Percentiles rank a stretch among this genome's conserved stretches.
These are phyloP conservation scores for Ananas comosus DNA, from an alignment of 176 grass and related monocot genomes.

Conservation along the genomic window DNA sequence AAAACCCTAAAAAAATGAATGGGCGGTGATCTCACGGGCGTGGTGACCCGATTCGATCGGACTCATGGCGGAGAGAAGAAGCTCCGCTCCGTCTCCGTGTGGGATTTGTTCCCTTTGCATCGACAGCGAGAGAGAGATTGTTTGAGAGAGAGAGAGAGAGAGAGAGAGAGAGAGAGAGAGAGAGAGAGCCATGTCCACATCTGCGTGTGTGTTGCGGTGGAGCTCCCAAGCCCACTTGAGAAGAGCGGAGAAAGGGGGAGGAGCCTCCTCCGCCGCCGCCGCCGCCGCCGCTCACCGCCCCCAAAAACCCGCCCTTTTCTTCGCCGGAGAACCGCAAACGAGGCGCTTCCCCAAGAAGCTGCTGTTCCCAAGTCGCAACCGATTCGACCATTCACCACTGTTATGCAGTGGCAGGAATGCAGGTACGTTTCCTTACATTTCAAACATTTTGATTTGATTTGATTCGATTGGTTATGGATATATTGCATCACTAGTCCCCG, in stretches of 20 bases:
- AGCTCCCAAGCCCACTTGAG: not conserved
- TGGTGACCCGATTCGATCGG: too few relatives aligned
- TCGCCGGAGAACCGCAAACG: not conserved
- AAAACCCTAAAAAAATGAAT: too few relatives aligned
- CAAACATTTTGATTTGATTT: too few relatives aligned
- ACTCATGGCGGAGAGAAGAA: too few relatives aligned
- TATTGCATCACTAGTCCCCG: too few relatives aligned
- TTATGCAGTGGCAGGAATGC: slow-evolving; percentile 54
- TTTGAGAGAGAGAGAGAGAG: not conserved
- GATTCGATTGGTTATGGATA: too few relatives aligned
- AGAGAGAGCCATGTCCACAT: not conserved
- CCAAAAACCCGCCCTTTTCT: not conserved
- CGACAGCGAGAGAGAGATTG: not conserved
- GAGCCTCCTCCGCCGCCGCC: too few relatives aligned
- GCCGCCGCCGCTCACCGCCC: not conserved
- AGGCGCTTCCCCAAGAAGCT: slow-evolving; percentile 1
- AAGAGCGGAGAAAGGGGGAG: not conserved
- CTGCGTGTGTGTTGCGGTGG: not conserved
- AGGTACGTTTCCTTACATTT: not conserved
- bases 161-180: not conserved
- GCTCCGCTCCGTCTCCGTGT: too few relatives aligned
- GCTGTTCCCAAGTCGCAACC: not conserved
- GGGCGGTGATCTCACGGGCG: too few relatives aligned
- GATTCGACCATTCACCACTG: slow-evolving; percentile 22
- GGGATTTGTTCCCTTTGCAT: too few relatives aligned